Evolutionary conservation across 2,329 filamentous ascomycete genomes (phyloP).

Genomic region (Pseudopyricularia cyperi): DNA sequence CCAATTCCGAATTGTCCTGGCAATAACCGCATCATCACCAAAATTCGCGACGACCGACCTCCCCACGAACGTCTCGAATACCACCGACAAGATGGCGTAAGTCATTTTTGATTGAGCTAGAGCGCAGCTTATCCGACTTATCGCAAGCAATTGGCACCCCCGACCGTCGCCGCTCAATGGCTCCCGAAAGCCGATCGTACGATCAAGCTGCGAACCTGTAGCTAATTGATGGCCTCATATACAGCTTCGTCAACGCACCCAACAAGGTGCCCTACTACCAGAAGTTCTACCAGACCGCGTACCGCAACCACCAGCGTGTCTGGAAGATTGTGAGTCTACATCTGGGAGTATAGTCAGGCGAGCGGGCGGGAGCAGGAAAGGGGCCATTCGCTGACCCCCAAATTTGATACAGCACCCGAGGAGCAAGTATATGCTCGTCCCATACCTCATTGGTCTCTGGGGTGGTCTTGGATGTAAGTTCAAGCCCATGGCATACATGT

Average conservation of each 20-base stretch:
- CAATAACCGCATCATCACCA: not conserved
- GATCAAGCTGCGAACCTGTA: not conserved
- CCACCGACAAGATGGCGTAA: slow-evolving; percentile 2
- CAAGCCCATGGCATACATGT: not conserved
- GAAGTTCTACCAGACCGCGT: slow-evolving; percentile 61
- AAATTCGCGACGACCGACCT: not conserved
- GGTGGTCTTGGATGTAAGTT: slow-evolving; percentile 48
- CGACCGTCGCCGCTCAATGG: slow-evolving; percentile 1
- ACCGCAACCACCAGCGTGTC: slow-evolving; percentile 53
- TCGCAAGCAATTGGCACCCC: no score
- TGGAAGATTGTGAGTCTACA: slow-evolving; percentile 61
- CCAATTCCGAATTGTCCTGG: not conserved
- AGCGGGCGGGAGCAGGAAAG: not conserved
- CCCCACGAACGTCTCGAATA: not conserved
- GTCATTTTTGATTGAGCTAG: not conserved
- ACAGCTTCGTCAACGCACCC: slow-evolving; percentile 52
- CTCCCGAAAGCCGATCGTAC: not conserved
- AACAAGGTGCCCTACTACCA: slow-evolving; percentile 69
- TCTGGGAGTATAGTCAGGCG: slow-evolving; percentile 1
- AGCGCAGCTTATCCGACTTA: not conserved
- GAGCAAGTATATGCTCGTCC: slow-evolving; percentile 51
- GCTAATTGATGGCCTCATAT: not conserved
- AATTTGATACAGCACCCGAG: slow-evolving; percentile 40
- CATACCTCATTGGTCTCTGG: slow-evolving; percentile 55
- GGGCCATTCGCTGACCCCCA: slow-evolving; percentile 9